Base-by-base conservation (phyloP, 192 early-diverging fungal genomes). In the Coemansia asiatica region DNA sequence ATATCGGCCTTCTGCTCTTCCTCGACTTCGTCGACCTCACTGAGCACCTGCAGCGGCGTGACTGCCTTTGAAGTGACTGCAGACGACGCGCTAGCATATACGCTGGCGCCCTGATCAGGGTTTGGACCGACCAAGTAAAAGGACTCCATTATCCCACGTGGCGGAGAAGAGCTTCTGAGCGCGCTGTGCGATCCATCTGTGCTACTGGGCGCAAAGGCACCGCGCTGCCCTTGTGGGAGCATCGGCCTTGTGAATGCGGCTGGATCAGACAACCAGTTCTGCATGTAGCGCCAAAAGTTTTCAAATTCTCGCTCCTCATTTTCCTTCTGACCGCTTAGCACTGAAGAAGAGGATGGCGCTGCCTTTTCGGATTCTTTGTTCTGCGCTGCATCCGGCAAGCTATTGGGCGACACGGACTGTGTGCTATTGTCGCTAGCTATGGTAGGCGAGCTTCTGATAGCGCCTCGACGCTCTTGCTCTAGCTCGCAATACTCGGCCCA, bases 251-350 rank as follows among this genome's bases (percentile, higher is more conserved):
- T 82, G 46, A 74, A 82, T 31, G 80, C 80, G 0, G 72, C 36
- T 10, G 80, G 75, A 35, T 82, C 64, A 0, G 80, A 71, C 35
- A 82, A 66, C 80, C 80, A 82, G 61, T 70, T 66, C 36, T 82
- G 74, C 75, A 82, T 77, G 60, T 82, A 82, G 53, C 68, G 67
- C 80, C 80, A 82, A 56, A 82, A 82, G 28, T 77, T 68, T 26
- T 82, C 80, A 71, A 82, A 82, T 54, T 74, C 80, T 36, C 40
- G 56, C 5, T 81, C 79, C 13, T 63, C 65, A 3, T 66, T 65
- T 18, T 58, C 68, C 28, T 53, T 55, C 4, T 51, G 19, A 1
- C 63, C 40, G 44, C 13, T 8, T 25, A 13, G 40, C 40, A 5
- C 15, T 2, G 40, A 16, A 12, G 40, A 44, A 3, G 25, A 19